Percentiles rank a stretch among this genome's conserved stretches.
phyloP scores from a whole-genome alignment of 164 flowering plant species.

The Dillenia suffruticosa region DNA sequence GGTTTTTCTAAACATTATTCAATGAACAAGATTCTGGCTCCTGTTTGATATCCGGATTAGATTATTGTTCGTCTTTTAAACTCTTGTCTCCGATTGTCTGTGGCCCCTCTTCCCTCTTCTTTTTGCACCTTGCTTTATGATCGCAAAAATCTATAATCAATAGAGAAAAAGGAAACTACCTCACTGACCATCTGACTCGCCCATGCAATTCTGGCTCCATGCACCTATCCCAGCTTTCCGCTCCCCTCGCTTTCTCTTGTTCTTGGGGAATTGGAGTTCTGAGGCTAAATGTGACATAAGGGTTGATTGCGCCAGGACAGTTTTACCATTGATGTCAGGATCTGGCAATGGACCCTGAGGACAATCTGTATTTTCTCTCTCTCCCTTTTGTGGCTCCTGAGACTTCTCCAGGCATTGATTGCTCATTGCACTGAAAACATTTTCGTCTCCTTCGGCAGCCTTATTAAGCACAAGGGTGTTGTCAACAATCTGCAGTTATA shows the following conservation, averaged over 20 bases:
- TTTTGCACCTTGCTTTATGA: too few relatives aligned
- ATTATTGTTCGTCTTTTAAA: too few relatives aligned
- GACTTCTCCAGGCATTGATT: conserved; percentile 20
- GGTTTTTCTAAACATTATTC: too few relatives aligned
- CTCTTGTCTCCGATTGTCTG: too few relatives aligned
- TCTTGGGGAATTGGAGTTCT: conserved; percentile 45
- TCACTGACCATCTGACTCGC: conserved; percentile 35
- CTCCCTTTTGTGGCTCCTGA: conserved; percentile 21
- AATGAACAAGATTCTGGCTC: too few relatives aligned
- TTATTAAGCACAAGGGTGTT: conserved; percentile 38
- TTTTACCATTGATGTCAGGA: conserved; percentile 11
- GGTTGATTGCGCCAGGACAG: conserved; percentile 15
- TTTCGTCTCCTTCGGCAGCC: conserved; percentile 32
- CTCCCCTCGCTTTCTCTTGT: conserved; percentile 70
- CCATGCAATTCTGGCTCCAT: conserved; percentile 46
- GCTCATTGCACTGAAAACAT: conserved; percentile 17
- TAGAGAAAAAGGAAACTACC: not conserved
- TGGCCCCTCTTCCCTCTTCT: too few relatives aligned
- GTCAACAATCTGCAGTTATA: conserved; percentile 51
- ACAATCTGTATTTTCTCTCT: conserved; percentile 22
- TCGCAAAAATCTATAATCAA: too few relatives aligned
- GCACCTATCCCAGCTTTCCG: conserved; percentile 58
- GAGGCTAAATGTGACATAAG: conserved; percentile 35
- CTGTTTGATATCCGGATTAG: too few relatives aligned
- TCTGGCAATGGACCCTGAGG: conserved; percentile 18